Evolutionary conservation across 1,284 basidiomycete species (phyloP), one percentile per base, ranked within the genome.

Genomic region (Ceratobasidium sp.): DNA sequence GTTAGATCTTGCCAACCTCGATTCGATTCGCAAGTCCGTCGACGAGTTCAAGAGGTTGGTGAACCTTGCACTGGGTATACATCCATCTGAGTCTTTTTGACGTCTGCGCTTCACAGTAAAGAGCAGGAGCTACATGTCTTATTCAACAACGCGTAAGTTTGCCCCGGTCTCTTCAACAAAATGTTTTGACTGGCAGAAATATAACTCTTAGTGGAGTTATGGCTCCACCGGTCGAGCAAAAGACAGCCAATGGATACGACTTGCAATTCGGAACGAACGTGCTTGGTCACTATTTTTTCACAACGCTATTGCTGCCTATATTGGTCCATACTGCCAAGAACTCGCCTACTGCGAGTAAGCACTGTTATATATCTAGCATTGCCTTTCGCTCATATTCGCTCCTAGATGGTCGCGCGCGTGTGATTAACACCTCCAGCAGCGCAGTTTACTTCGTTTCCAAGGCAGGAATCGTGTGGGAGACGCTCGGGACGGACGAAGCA

Each of bases 241-340:
- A 85, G 48, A 89, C 89, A 1, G 81, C 81, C 24, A 86, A 91
- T 74, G 88, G 87, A 2, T 87, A 86, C 77, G 86, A 89, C 54
- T 79, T 89, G 3, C 89, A 90, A 77, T 89, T 89, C 73, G 90
- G 89, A 0, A 89, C 88, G 14, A 91, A 91, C 79, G 84, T 86
- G 45, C 80, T 90, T 36, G 86, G 86, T 78, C 87, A 85, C 80
- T 87, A 85, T 77, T 85, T 84, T 66, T 82, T 90, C 48, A 87
- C 88, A 19, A 81, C 82, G 31, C 81, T 85, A 14, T 85, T 91
- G 59, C 79, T 90, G 11, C 88, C 89, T 0, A 79, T 83, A 0
- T 84, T 90, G 15, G 78, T 86, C n/a, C 78, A 80, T 4, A 83
- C 82, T 8, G 81, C 84, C 0, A 78, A 82, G 48, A 80, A 81